Evolutionary conservation across 768 basidiomycete genomes (phyloP).

Genomic region (Suillus variegatus): DNA sequence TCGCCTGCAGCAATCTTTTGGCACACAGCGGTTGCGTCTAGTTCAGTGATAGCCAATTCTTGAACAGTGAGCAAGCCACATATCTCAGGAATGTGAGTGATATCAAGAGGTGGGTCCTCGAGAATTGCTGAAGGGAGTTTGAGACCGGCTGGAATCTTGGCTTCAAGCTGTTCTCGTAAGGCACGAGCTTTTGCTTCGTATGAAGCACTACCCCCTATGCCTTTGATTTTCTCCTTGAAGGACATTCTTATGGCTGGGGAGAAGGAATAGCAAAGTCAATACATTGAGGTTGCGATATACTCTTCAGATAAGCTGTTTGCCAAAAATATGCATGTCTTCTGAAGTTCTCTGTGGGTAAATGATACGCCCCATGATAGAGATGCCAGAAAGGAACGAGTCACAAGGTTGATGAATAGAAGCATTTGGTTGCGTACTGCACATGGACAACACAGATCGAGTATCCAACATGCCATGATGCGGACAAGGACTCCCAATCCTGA

Average conservation of each 20-base stretch:
- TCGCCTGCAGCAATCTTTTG: conserved; percentile 28
- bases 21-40: conserved; percentile 38
- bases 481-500: neutral
- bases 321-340: neutral
- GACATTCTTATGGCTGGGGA: conserved; percentile 16
- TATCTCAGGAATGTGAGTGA: conserved; percentile 32
- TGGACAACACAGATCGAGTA: too few species aligned
- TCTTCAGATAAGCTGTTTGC: neutral
- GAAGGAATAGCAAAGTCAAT: conserved; percentile 1
- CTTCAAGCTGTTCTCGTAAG: conserved; percentile 22
- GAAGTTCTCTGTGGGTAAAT: neutral
- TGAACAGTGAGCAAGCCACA: conserved; percentile 32
- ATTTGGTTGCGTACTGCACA: too few species aligned
- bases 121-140: conserved; percentile 19
- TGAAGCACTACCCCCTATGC: conserved; percentile 20
- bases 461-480: too few species aligned
- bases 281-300: neutral
- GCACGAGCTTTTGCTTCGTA: conserved; percentile 22
- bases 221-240: conserved; percentile 23
- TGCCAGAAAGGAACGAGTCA: neutral
- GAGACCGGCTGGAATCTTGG: conserved; percentile 23
- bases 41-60: conserved; percentile 35
- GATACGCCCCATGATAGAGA: neutral
- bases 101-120: conserved; percentile 29
- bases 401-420: neutral